These are phyloP conservation scores for Paradendryphiella salina DNA, from an alignment of 2,329 filamentous ascomycete species.

Conservation along the genomic window DNA sequence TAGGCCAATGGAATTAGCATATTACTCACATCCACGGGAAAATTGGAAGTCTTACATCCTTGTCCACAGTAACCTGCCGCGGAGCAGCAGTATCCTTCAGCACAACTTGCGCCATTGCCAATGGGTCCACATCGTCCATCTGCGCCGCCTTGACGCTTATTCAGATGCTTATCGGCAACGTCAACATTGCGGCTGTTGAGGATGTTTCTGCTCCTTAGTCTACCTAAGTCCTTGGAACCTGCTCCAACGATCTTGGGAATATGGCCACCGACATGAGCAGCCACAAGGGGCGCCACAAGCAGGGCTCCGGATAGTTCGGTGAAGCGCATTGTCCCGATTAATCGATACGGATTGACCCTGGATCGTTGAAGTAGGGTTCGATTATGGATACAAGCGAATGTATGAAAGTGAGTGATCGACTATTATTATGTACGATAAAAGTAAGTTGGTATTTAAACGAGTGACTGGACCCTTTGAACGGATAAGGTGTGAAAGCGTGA, in stretches of 20 bases:
- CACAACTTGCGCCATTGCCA: constrained; percentile 36
- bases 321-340: constrained; percentile 35
- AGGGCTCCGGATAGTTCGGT: constrained; percentile 34
- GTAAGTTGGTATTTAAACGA: constrained; percentile 18
- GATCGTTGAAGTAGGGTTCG: background rate
- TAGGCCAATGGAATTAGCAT: background rate
- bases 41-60: constrained; percentile 29
- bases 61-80: constrained; percentile 23
- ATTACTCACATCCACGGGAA: background rate
- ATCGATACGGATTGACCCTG: background rate
- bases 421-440: constrained; percentile 5
- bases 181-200: constrained; percentile 21
- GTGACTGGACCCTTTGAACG: constrained; percentile 16
- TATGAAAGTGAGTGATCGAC: constrained; percentile 8
- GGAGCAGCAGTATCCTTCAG: constrained; percentile 43
- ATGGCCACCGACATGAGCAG: constrained; percentile 36
- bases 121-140: constrained; percentile 38
- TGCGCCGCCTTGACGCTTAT: constrained; percentile 40
- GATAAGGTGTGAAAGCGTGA: constrained; percentile 16
- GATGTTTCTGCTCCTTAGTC: constrained; percentile 34
- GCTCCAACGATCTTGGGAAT: constrained; percentile 43
- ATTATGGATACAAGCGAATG: constrained; percentile 10
- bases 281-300: constrained; percentile 36
- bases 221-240: constrained; percentile 22
- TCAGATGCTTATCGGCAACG: constrained; percentile 21